Percentiles rank a stretch among this genome's conserved stretches.
Evolutionary conservation across 2,329 filamentous ascomycete species (phyloP).

Genomic region (Nemania sp.): DNA sequence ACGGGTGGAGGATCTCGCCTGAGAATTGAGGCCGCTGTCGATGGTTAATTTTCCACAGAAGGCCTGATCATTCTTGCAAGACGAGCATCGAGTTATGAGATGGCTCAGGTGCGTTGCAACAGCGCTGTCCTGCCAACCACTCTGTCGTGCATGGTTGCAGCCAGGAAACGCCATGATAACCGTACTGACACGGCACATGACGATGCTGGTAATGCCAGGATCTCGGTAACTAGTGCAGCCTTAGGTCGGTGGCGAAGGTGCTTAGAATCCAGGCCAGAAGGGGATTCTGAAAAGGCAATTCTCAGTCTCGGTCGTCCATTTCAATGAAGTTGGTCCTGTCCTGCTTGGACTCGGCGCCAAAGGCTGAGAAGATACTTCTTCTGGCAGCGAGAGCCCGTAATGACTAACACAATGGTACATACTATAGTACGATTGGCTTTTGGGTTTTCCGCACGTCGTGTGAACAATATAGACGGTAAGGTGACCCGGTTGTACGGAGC

Average conservation of each 20-base stretch:
- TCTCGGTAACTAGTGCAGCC: conserved; percentile 2
- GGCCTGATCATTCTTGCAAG: conserved; percentile 20
- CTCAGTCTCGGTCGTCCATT: conserved; percentile 17
- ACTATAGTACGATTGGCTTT: conserved; percentile 26
- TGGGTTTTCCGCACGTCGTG: conserved; percentile 23
- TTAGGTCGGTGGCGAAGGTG: neutral
- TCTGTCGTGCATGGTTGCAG: conserved; percentile 32
- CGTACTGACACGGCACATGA: conserved; percentile 31
- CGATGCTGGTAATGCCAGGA: neutral
- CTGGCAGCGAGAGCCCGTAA: conserved; percentile 11
- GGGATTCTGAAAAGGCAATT: conserved; percentile 8
- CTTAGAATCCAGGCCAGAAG: conserved; percentile 1
- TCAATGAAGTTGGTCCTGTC: conserved; percentile 17
- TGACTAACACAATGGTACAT: conserved; percentile 28
- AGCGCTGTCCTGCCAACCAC: conserved; percentile 26
- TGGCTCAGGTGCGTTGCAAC: conserved; percentile 25
- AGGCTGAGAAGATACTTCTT: conserved; percentile 19
- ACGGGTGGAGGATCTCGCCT: conserved; percentile 12
- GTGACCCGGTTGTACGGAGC: conserved; percentile 19
- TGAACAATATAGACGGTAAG: conserved; percentile 20
- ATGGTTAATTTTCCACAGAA: conserved; percentile 28
- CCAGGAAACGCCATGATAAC: conserved; percentile 27
- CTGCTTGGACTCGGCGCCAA: conserved; percentile 14
- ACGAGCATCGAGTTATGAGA: conserved; percentile 27
- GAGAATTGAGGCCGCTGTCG: conserved; percentile 10